Evolutionary conservation across 257 asterid species (phyloP), one percentile per base, ranked within the genome.

Genomic region (Handroanthus guayacan): DNA sequence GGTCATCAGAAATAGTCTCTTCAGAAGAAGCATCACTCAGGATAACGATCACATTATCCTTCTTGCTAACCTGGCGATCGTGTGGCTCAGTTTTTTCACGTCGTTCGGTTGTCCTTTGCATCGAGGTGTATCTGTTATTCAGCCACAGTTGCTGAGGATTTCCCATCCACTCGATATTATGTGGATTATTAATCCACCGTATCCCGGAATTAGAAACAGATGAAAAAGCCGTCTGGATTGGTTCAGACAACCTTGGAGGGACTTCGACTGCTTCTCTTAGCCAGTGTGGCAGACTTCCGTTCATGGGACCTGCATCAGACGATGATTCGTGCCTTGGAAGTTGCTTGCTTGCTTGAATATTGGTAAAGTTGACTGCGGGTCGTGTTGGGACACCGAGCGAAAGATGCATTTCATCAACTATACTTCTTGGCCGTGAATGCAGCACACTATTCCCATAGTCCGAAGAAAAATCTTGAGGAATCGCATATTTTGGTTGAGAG

Each of bases 21-120:
- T 92, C 97, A 0, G 97, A 90, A 14, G 97, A 90, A 38, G 90
- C 91, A 58, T 88, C 96, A 9, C 94, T 86, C 5, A 84, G 81
- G 80, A 88, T 84, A 61, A 84, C 52, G 58, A 90, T 80, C 86
- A 87, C 60, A 43, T 87, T 88, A 3, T 80, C 88, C 77, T 47
- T 69, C 68, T 81, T 75, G 72, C 64, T 62, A n/a, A 10, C 81
- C 8, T 9, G 64, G 12, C 13, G 38, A 63, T 72, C 76, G 11
- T 7, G 71, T 11, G 14, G 67, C 31, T 73, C 77, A 41, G 12
- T 58, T 43, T 82, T 78, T 8, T 55, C 78, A 31, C 13, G 85
- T 8, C 61, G 70, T 73, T 75, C 80, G 7, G 78, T 41, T 57
- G 52, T 45, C 36, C 81, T 69, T 6, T 45, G 45, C 50, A 60